Base-by-base conservation (phyloP, 1,284 basidiomycete species). In the Cryptococcus deneoformans region DNA sequence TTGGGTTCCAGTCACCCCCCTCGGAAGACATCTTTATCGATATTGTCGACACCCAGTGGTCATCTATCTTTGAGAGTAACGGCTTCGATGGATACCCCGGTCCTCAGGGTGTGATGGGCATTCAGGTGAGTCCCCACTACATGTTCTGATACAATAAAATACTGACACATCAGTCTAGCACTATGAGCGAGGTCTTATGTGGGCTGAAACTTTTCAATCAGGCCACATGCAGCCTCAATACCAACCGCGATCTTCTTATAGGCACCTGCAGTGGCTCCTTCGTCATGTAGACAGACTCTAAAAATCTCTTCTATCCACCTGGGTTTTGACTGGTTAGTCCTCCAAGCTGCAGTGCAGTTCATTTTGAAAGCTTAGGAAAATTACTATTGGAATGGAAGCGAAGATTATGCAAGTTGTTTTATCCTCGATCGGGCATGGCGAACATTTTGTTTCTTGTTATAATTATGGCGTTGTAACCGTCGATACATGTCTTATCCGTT, bases 161-260 rank as follows among this genome's bases (percentile, higher is more conserved):
- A 42, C 24, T 20, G 49, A 24, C 38, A 43, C 20, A 29, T 12
- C 8, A 20, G n/a, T 47, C 2, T 39, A 63, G 53, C 61, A 63
- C 57, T 57, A 56, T 36, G 65, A 67, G 58, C 53, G 65, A 39
- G 63, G 63, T 20, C 59, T 67, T 34, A 60, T 61, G 63, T 67
- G 61, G 63, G 62, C 57, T 49, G 40, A 65, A 53, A 56, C 53
- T 5, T 59, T 39, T 38, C 46, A 48, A 42, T 46, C 55, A 5
- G 65, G 65, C 5, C 65, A 67, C 55, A 62, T 63, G 63, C 46
- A 55, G 44, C 65, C 65, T 1, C 45, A 56, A 46, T 61, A 55
- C 49, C 59, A 63, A 55, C 57, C 59, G 1, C 51, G 59, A 10
- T 61, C 55, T 7, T 46, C 61, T 4, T 58, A 55, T 43, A 52